Evolutionary conservation across 345 rosid species (phyloP), one percentile per base, ranked within the genome.

Genomic region (Eucalyptus curtisii): DNA sequence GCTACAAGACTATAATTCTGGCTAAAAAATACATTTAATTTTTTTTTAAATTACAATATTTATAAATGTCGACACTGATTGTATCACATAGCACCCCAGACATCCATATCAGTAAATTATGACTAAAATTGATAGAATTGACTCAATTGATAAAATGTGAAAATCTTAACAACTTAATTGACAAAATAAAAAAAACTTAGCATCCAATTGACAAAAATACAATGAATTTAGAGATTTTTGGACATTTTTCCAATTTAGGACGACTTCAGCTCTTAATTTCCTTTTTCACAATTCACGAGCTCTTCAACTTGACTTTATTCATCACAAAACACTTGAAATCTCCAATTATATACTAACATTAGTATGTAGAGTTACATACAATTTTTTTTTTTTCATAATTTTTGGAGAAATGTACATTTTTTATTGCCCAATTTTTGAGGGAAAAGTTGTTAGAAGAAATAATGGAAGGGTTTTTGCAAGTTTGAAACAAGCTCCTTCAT

Each of bases 81-180:
- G 8, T 19, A 52, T 52, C 24, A 52, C 24, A 52, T 52, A 52
- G 4, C 10, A 52, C 10, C 4, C 4, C 4, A 17, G 0, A 52
- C 7, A 52, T 52, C 7, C 7, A 12, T 6, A 8, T 55, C 30
- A 55, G 1, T 55, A 24, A 55, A 55, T 55, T 24, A 9, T 24
- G 3, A 1, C 2, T 1, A 24, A 55, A 55, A 55, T 55, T 55
- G 5, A 22, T 6, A 2, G 13, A 5, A 0, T 55, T 0, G 1
- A 25, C 5, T 10, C 5, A 4, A 10, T 55, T 55, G 0, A 5
- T 55, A 55, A 55, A 55, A 55, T 24, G 0, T 55, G 30, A 55
- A 55, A 55, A 55, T 9, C 2, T 55, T 24, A 0, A 55, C 1
- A 10, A 24, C 13, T 55, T 24, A 10, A 55, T 55, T 4, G 30